Evolutionary conservation across 75 land plant genomes (phyloP), one percentile per base, ranked within the genome.

Genomic region (Selaginella tamariscina): DNA sequence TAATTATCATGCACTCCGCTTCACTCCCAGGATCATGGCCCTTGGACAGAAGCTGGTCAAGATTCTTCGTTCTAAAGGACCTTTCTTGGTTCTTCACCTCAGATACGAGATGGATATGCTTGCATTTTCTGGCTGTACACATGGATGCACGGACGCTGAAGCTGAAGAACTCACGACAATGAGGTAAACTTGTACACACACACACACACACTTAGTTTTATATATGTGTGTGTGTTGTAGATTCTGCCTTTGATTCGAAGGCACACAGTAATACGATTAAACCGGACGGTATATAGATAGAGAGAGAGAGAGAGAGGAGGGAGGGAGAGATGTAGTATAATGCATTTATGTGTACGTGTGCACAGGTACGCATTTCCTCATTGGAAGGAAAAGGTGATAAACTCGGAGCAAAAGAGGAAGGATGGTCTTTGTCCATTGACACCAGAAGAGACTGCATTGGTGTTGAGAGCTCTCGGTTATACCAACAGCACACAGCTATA

Each of bases 61-160:
- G 21, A 68, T 80, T 62, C 83, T 89, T 56, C 73, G 68, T 65
- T 63, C 74, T 30, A 81, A 72, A 67, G 89, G 90, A 23, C 66
- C 69, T 32, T 89, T 86, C 69, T 65, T 89, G 29, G 87, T 79
- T n/a, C 76, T 89, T 62, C 95, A 89, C 65, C 65, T 89, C 31
- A 74, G 95, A 74, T 89, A 87, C 73, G 95, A 89, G 75, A 89
- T 87, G 95, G 95, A 86, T 62, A 89, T 87, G 90, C 77, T 89
- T 30, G 90, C 95, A 64, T 89, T 89, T 76, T 87, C 95, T 64
- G 95, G 95, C 27, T 89, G 95, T 70, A 84, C 86, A 8, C 84
- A 84, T 75, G 94, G 94, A 49, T 89, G 94, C 80, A 73, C 94
- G 27, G 33, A 56, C 56, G 60, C 71, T 72, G 93, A 88, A 74